Conservation (phyloP, 2,329 filamentous ascomycete genomes). For the Elsinoe fawcettii region DNA sequence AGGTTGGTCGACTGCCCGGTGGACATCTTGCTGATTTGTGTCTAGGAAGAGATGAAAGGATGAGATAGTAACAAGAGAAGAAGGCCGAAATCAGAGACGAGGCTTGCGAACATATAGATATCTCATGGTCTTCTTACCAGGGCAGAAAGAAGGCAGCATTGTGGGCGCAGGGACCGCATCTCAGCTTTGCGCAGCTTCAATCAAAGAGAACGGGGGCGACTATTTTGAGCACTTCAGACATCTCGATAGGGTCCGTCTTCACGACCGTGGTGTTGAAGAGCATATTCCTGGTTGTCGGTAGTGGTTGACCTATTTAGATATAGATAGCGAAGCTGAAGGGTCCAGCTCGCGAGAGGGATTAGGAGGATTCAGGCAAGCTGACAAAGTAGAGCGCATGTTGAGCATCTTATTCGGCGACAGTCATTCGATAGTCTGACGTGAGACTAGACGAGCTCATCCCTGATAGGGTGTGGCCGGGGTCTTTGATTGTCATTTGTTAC, state of each 20-base stretch:
- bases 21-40: not conserved
- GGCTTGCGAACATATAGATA: not conserved
- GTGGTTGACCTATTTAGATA: not conserved
- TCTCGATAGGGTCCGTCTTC: not conserved
- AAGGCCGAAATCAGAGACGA: no score
- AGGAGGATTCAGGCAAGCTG: not conserved
- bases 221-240: not conserved
- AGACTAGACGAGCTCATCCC: no score
- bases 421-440: no score
- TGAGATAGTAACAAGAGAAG: no score
- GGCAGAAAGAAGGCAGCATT: no score
- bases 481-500: no score
- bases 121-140: not conserved
- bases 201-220: not conserved
- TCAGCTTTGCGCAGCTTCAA: not conserved
- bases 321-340: not conserved
- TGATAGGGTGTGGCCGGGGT: no score
- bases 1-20: not conserved
- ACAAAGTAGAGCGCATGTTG: not conserved
- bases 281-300: not conserved
- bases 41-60: not conserved
- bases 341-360: not conserved
- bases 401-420: no score
- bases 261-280: not conserved
- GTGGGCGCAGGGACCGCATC: not conserved